These are phyloP conservation scores for Penicillium samsonianum DNA, from an alignment of 495 filamentous ascomycete species.

Conservation along the genomic window DNA sequence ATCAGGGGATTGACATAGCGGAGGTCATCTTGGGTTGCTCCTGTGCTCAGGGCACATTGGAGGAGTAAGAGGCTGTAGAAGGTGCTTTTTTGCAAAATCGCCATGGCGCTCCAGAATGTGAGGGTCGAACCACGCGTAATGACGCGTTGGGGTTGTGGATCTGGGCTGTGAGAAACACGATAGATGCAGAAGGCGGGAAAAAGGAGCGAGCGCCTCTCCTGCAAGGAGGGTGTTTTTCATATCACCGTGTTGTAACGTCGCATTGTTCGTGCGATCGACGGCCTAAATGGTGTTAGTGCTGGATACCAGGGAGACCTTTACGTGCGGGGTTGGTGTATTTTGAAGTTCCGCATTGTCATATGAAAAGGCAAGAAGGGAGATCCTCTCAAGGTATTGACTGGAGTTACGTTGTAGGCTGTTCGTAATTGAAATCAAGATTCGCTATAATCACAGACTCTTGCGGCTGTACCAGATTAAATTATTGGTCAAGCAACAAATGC, in stretches of 20 bases:
- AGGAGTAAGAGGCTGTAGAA: conserved; percentile 6
- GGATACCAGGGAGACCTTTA: not conserved
- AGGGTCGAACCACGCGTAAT: not conserved
- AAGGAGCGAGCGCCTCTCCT: not conserved
- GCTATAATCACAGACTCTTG: too few relatives aligned
- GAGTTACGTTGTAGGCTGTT: not conserved
- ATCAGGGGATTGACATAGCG: conserved; percentile 54
- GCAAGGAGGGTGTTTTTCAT: conserved; percentile 2
- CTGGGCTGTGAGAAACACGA: not conserved
- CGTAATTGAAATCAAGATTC: too few relatives aligned
- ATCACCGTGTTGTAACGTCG: conserved; percentile 7
- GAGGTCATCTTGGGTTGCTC: conserved; percentile 26
- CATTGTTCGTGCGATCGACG: conserved; percentile 8
- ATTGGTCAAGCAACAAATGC: too few relatives aligned
- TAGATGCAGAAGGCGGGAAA: not conserved
- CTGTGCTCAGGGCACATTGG: conserved; percentile 3
- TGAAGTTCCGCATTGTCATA: not conserved
- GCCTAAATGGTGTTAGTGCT: conserved; percentile 9
- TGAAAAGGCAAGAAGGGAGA: not conserved
- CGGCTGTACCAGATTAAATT: too few relatives aligned
- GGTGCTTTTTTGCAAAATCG: not conserved
- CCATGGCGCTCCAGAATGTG: conserved; percentile 8
- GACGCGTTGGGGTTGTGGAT: not conserved
- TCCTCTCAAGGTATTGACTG: not conserved
- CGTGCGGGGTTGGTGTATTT: conserved; percentile 11